A percentile compares a stretch with the other conserved stretches of the same genome.
phyloP scores from a whole-genome alignment of 306 rosid genomes.

The Acacia acuminata region DNA sequence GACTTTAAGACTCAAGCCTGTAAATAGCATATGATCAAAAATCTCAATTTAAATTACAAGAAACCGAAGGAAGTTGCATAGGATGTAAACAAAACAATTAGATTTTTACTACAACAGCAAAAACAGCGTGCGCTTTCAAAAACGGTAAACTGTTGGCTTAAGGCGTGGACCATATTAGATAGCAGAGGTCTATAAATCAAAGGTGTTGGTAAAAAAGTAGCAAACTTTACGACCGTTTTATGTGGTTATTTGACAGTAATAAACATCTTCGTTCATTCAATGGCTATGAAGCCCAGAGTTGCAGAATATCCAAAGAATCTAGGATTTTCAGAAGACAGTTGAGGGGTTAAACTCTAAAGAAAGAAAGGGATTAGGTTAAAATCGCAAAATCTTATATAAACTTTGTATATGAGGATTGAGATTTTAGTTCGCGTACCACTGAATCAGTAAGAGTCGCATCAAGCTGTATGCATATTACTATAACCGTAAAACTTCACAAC shows the following conservation, averaged over 20 bases:
- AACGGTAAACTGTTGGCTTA: neutral
- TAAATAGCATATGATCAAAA: neutral
- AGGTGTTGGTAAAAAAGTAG: neutral
- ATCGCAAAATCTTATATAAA: neutral
- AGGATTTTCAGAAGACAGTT: neutral
- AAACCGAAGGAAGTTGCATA: neutral
- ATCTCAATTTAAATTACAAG: neutral
- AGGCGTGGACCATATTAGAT: neutral
- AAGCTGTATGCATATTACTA: neutral
- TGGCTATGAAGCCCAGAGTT: neutral
- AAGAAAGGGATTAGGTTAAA: neutral
- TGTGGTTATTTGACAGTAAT: neutral
- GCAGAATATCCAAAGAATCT: neutral
- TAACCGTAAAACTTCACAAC: neutral
- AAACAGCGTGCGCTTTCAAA: neutral
- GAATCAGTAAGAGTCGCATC: neutral
- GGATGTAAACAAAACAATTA: neutral
- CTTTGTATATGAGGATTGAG: neutral
- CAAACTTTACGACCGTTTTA: neutral
- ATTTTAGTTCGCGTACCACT: neutral
- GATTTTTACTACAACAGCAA: neutral
- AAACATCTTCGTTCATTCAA: neutral
- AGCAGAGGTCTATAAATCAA: neutral
- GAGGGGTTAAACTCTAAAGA: neutral
- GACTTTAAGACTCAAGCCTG: neutral